Conservation (phyloP, 2,329 filamentous ascomycete genomes). For the Diaporthe caulivora region DNA sequence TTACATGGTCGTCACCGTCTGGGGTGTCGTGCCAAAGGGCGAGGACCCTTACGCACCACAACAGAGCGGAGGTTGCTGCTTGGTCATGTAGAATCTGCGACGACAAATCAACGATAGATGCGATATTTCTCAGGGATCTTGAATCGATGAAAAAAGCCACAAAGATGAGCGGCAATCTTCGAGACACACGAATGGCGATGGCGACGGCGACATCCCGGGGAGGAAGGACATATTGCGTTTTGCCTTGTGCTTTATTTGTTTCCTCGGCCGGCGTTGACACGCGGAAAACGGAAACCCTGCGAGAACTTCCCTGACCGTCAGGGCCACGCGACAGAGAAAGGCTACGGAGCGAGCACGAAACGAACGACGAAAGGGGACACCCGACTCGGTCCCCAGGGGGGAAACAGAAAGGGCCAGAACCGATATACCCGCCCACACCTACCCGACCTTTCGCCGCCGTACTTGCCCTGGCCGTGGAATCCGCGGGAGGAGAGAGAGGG, state of each 20-base stretch:
- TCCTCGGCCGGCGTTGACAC: conserved; percentile 39
- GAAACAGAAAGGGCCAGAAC: conserved; percentile 29
- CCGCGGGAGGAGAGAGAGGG: conserved; percentile 18
- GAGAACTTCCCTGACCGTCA: conserved; percentile 27
- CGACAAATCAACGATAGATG: conserved; percentile 34
- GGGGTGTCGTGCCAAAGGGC: conserved; percentile 93
- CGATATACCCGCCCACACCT: conserved; percentile 25
- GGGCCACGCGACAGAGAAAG: conserved; percentile 31
- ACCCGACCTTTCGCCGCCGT: conserved; percentile 32
- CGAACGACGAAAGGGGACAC: conserved; percentile 22
- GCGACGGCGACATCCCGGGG: conserved; percentile 34
- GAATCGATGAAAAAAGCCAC: conserved; percentile 28
- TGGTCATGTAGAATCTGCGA: conserved; percentile 79
- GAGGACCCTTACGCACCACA: conserved; percentile 99
- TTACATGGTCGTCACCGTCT: conserved; percentile 98
- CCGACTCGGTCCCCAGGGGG: not conserved
- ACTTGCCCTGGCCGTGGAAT: conserved; percentile 17
- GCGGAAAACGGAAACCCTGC: conserved; percentile 38
- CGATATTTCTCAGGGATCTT: conserved; percentile 37
- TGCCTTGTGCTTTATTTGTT: conserved; percentile 38
- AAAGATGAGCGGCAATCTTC: conserved; percentile 35
- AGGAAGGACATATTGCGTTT: conserved; percentile 35
- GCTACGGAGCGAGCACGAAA: conserved; percentile 23
- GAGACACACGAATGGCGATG: conserved; percentile 35
- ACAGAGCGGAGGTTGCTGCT: conserved; percentile 92